Conservation (phyloP, 345 rosid species). For the Camelina hispida region DNA sequence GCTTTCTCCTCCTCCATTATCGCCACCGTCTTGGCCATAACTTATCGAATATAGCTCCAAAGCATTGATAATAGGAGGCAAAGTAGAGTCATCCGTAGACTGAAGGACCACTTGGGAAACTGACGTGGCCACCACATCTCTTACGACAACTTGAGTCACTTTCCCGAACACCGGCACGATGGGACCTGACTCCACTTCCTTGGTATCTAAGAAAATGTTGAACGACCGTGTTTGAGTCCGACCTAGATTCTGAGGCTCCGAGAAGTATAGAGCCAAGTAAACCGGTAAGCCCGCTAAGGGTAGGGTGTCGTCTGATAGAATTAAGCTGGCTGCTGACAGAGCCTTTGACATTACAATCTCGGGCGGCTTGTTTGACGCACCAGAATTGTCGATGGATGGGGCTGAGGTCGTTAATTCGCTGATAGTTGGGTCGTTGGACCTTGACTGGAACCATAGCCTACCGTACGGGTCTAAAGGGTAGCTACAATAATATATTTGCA, state of each 20-base stretch:
- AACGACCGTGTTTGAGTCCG: constrained; percentile 20
- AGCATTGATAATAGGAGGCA: constrained; percentile 22
- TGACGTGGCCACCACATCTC: constrained; percentile 9
- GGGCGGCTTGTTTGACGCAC: constrained; percentile 10
- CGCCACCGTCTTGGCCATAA: neutral
- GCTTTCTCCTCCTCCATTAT: neutral
- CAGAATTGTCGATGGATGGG: neutral
- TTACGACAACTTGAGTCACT: constrained; percentile 15
- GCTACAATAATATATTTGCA: neutral
- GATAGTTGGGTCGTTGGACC: neutral
- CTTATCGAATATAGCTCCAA: constrained; percentile 24
- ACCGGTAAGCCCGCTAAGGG: neutral
- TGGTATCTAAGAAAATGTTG: neutral
- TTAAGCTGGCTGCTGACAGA: neutral
- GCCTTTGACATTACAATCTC: constrained; percentile 24
- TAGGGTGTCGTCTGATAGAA: neutral
- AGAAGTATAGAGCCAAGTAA: constrained; percentile 34
- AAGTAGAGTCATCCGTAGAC: neutral
- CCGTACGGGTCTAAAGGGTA: constrained; percentile 20
- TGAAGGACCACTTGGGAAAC: neutral
- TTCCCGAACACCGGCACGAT: constrained; percentile 22
- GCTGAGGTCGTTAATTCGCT: constrained; percentile 5
- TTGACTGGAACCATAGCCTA: constrained; percentile 13
- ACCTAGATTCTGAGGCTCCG: constrained; percentile 12
- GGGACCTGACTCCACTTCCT: constrained; percentile 5